Evolutionary conservation across 192 early-diverging fungal species (phyloP), one percentile per base, ranked within the genome.

Genomic region (Glomus cerebriforme): DNA sequence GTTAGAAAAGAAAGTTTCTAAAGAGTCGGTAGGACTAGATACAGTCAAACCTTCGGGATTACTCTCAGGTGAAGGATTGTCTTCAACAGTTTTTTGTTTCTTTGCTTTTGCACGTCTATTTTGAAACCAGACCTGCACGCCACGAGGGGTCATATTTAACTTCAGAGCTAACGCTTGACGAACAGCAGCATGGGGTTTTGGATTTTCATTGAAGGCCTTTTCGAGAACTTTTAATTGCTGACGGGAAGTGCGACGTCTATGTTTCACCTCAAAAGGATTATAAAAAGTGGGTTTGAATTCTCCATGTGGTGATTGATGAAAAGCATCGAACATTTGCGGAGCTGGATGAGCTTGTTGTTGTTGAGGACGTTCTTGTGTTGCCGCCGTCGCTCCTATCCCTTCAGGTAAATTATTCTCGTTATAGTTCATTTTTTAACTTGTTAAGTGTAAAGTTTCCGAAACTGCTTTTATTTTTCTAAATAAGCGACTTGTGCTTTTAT

Each of bases 101-200:
- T 77, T 77, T 63, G 75, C 75, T 43, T 95, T 95, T 63, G 93
- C 94, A 54, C 94, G 89, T 27, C 92, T 85, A 85, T 95, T 95
- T 81, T 95, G 93, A 80, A 95, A 95, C 93, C 93, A 95, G 54
- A 94, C 92, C 82, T 93, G 93, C 70, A 95, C 91, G 54, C 91
- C 89, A 54, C 91, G 85, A 32, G 90, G 89, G 31, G 91, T 89
- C 93, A 95, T 95, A 54, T 83, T 77, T 24, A 95, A 83, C 17
- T 80, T 79, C 39, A 83, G 83, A 8, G 91, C 91, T 64, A 95
- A 86, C 29, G 82, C 78, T 77, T 86, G 86, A 74, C 93, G 90
- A 31, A 87, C 80, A 32, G 82, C 81, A 7, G 89, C 90, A 73
- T 87, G 89, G n/a, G 93, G 93, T 81, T 91, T 93, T 24, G 92